Percentiles rank a stretch among this genome's conserved stretches.
Evolutionary conservation across 1,139 yeast genomes (phyloP).

Genomic region (Hansenula sp.): DNA sequence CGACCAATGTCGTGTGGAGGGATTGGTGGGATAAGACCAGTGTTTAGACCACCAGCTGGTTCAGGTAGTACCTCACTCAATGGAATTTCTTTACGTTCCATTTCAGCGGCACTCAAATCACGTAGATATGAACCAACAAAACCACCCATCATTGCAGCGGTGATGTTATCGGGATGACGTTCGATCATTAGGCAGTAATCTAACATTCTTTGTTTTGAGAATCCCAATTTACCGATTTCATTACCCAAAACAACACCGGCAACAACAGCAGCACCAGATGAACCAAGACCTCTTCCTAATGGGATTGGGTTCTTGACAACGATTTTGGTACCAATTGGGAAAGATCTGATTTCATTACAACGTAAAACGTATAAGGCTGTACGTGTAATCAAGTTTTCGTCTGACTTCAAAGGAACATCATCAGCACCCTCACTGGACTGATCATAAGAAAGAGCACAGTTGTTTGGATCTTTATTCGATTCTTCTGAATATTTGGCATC

Average conservation of each 20-base stretch:
- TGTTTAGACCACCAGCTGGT: conserved; percentile 62
- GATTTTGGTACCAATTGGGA: conserved; percentile 82
- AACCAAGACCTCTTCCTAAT: conserved; percentile 93
- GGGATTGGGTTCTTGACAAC: conserved; percentile 90
- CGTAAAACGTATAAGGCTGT: conserved; percentile 89
- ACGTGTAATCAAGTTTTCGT: conserved; percentile 80
- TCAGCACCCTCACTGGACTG: conserved; percentile 71
- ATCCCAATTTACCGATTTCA: conserved; percentile 69
- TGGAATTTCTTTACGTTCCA: conserved; percentile 75
- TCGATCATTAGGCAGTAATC: conserved; percentile 96
- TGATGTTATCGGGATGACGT: conserved; percentile 96
- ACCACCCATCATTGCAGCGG: conserved; percentile 99
- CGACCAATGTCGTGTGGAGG: conserved; percentile 92
- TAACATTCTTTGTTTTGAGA: conserved; percentile 76
- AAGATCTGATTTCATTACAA: conserved; percentile 67
- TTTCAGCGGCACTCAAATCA: conserved; percentile 69
- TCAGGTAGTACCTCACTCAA: conserved; percentile 80
- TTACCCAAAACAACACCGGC: conserved; percentile 95
- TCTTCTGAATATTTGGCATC: conserved; percentile 46
- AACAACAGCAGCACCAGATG: conserved; percentile 98
- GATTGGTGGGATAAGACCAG: conserved; percentile 65
- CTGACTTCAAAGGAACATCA: conserved; percentile 73
- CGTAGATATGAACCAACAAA: conserved; percentile 93
- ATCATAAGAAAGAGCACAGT: conserved; percentile 67
- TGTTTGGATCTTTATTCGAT: conserved; percentile 57